Percentiles rank a stretch among this genome's conserved stretches.
phyloP scores from a whole-genome alignment of 305 asterid genomes.

The Solanum hybrid region DNA sequence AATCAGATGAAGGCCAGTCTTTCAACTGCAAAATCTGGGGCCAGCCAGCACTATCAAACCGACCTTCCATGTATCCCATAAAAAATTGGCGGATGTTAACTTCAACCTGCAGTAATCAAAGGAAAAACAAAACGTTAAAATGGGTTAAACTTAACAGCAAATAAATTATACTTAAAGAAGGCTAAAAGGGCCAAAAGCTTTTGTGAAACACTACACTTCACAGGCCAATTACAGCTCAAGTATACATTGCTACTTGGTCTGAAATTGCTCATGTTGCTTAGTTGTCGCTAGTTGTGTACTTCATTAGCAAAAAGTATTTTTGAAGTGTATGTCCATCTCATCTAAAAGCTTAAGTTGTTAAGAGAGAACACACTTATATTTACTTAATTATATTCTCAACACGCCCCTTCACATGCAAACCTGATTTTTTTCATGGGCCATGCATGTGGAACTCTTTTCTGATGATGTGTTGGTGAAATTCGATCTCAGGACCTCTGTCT shows the following conservation, averaged over 20 bases:
- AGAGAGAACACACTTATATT: not conserved
- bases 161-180: not conserved
- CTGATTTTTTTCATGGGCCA: not conserved
- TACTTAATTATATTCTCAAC: not conserved
- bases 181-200: not conserved
- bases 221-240: not conserved
- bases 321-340: not conserved
- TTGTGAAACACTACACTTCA: not conserved
- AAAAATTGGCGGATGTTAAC: constrained; percentile 49
- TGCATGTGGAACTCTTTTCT: not conserved
- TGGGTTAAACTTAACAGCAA: not conserved
- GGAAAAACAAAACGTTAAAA: not conserved
- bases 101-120: constrained; percentile 9
- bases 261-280: not conserved
- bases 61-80: constrained; percentile 23
- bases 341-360: not conserved
- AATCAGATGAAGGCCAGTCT: constrained; percentile 74
- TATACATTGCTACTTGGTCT: not conserved
- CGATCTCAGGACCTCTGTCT: not conserved
- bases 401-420: not conserved
- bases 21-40: constrained; percentile 52
- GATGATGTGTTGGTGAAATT: not conserved
- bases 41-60: constrained; percentile 29
- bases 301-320: not conserved
- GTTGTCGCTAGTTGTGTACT: not conserved